Base-by-base conservation (phyloP, 140 eudicot genomes). In the Flaveria floridana region DNA sequence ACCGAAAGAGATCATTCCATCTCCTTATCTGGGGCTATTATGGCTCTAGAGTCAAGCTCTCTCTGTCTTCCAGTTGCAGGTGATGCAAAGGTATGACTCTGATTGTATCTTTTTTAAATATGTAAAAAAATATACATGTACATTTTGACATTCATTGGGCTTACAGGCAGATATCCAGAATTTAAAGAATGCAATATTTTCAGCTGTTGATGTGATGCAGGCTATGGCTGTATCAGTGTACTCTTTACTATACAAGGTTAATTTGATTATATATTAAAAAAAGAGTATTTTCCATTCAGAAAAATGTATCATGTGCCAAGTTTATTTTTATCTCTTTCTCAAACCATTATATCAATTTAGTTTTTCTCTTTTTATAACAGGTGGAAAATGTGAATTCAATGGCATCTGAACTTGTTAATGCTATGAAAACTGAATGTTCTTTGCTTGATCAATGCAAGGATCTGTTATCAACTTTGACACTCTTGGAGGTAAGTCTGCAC, bases 201-300 rank as follows among this genome's bases (percentile, higher is more conserved):
- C 96, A 69, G 91, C 94, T 23, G 82, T 84, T 79, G 96, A 89
- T 75, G 84, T 87, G 42, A 87, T 87, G 94, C 85, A 89, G 68
- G 69, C 87, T 30, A 89, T 91, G 85, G 77, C 81, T 71, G 69
- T 84, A 68, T 89, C 96, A 0, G 51, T 87, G 62, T 80, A 68
- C 79, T 76, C 93, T 74, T 87, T 84, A 65, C 78, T 76, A 44
- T 41, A 78, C 1, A 84, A 87, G 96, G 97, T 89, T 57, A 66
- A 18, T 28, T 55, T 42, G 20, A 10, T 37, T 19, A 26, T 65
- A 63, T n/a, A 4, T 14, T 39, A 21, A 18, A 64, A 21, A 18
- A 64, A 4, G 48, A 51, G 1, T 65, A 18, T 26, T 18, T 18
- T 5, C 44, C 34, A 62, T 16, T 15, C 28, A 8, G 26, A 7